phyloP scores from a whole-genome alignment of 108 stramenopile species.

The Mayamaea pseudoterrestris region DNA sequence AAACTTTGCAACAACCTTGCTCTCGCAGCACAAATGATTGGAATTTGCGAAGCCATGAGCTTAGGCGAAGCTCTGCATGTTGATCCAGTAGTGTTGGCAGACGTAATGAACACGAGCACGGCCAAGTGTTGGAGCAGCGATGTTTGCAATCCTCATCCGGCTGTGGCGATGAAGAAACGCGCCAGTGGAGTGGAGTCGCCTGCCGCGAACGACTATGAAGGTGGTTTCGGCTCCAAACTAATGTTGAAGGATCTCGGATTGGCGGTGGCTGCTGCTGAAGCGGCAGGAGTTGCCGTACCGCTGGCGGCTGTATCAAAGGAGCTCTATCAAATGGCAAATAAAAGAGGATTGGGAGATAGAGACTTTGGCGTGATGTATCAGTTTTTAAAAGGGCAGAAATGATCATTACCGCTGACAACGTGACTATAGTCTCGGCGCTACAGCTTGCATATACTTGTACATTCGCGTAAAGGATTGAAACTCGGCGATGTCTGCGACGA shows the following conservation, averaged over 20 bases:
- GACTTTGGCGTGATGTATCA: conserved; percentile 71
- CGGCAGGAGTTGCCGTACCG: conserved; percentile 47
- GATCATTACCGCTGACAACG: too few relatives aligned
- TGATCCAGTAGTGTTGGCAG: conserved; percentile 71
- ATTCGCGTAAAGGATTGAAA: too few relatives aligned
- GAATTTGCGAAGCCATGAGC: conserved; percentile 89
- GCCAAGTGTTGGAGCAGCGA: conserved; percentile 90
- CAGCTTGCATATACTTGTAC: too few relatives aligned
- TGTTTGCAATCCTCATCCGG: conserved; percentile 88
- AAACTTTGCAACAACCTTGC: conserved; percentile 94
- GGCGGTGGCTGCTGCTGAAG: conserved; percentile 45
- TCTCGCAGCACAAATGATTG: conserved; percentile 86
- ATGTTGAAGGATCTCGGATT: conserved; percentile 87
- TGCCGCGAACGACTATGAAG: conserved; percentile 49
- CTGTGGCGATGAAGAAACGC: conserved; percentile 31
- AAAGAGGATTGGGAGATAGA: conserved; percentile 39
- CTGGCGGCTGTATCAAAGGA: conserved; percentile 41
- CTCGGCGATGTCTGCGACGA: too few relatives aligned
- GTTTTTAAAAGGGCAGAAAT: conserved; percentile 37
- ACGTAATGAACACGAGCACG: conserved; percentile 85
- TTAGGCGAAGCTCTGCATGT: conserved; percentile 82
- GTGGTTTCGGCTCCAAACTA: conserved; percentile 65
- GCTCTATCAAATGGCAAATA: conserved; percentile 37
- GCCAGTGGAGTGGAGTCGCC: conserved; percentile 34
- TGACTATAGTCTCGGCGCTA: too few relatives aligned